Evolutionary conservation across 805 yeast species (phyloP).

Genomic region (Teunomyces atbi): DNA sequence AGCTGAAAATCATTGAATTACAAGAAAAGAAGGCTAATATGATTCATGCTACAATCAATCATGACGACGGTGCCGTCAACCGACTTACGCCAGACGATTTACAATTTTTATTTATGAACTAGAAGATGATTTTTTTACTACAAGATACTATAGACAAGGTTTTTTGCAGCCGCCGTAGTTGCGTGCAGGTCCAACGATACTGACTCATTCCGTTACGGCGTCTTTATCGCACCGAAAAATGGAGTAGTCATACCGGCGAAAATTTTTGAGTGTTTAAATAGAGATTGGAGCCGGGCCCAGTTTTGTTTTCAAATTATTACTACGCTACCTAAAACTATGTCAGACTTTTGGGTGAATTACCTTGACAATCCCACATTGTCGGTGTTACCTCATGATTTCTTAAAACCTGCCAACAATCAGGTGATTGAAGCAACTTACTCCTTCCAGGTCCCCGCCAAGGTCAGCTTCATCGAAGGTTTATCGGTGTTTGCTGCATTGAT

Average conservation of each 20-base stretch:
- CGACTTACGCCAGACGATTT: constrained; percentile 89
- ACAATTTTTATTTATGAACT: constrained; percentile 90
- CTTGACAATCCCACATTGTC: constrained; percentile 83
- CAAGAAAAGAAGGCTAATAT: constrained; percentile 97
- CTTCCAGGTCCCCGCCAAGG: constrained; percentile 19
- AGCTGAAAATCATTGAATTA: constrained; percentile 89
- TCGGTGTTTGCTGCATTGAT: constrained; percentile 69
- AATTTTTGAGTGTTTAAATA: not conserved
- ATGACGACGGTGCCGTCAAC: constrained; percentile 87
- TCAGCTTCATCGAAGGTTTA: constrained; percentile 51
- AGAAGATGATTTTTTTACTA: too few species aligned
- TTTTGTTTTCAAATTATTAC: not conserved
- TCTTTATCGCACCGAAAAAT: constrained; percentile 5
- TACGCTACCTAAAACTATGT: constrained; percentile 10
- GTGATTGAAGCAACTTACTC: constrained; percentile 59
- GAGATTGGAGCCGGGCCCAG: not conserved
- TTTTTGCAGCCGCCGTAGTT: constrained; percentile 1
- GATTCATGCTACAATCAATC: constrained; percentile 95
- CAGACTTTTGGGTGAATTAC: constrained; percentile 55
- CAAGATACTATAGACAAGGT: too few species aligned
- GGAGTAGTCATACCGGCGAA: constrained; percentile 3
- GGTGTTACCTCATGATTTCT: constrained; percentile 83
- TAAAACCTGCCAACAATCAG: constrained; percentile 69
- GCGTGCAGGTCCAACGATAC: not conserved
- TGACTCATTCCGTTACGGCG: constrained; percentile 5